Conservation (phyloP, 805 yeast species). For the Candida suzukii region DNA sequence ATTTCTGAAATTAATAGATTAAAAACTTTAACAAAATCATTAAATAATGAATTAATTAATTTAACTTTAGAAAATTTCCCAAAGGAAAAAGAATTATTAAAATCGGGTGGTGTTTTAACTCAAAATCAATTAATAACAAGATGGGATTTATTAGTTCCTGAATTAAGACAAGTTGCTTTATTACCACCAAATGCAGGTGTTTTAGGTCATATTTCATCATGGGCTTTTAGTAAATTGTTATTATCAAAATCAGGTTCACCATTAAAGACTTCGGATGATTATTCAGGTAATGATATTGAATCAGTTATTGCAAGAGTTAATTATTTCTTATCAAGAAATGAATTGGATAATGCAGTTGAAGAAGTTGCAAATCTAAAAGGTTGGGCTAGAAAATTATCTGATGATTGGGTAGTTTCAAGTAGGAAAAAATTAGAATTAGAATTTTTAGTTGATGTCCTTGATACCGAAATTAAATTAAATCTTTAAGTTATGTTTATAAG, state of each 20-base stretch:
- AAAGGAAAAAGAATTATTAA: slow-evolving; percentile 27
- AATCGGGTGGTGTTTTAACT: slow-evolving; percentile 57
- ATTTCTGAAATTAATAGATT: slow-evolving; percentile 32
- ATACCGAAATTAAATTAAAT: slow-evolving; percentile 50
- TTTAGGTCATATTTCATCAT: slow-evolving; percentile 82
- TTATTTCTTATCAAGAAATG: slow-evolving; percentile 63
- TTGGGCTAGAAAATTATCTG: slow-evolving; percentile 84
- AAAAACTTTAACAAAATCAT: slow-evolving; percentile 28
- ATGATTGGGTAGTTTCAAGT: slow-evolving; percentile 87
- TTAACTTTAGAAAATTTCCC: slow-evolving; percentile 44
- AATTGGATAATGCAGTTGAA: slow-evolving; percentile 83
- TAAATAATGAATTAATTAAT: slow-evolving; percentile 25
- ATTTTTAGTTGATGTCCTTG: slow-evolving; percentile 64
- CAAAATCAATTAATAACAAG: slow-evolving; percentile 72
- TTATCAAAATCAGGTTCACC: slow-evolving; percentile 76
- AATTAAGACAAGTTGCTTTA: slow-evolving; percentile 80
- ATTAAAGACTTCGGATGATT: slow-evolving; percentile 16
- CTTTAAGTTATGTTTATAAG: slow-evolving; percentile 3
- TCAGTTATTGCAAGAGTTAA: slow-evolving; percentile 83
- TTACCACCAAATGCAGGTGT: slow-evolving; percentile 95
- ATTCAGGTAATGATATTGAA: slow-evolving; percentile 73
- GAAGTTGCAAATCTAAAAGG: slow-evolving; percentile 87
- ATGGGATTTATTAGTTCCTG: slow-evolving; percentile 76
- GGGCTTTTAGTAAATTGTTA: slow-evolving; percentile 66
- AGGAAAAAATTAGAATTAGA: slow-evolving; percentile 86